Base-by-base conservation (phyloP, 495 filamentous ascomycete genomes). In the Xylaria venustula region DNA sequence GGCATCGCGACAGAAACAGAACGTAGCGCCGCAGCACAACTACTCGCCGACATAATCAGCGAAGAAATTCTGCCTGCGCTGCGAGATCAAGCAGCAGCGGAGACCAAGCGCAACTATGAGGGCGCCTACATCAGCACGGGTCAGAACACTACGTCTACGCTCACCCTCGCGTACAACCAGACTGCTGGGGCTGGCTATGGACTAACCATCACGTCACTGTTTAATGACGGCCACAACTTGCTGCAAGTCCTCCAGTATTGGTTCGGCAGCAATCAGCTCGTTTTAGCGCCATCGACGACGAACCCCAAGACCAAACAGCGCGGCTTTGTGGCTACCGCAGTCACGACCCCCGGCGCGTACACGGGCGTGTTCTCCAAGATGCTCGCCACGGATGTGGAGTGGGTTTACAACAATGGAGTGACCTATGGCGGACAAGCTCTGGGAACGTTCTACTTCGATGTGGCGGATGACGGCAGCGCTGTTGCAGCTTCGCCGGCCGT, bases 201-300 rank as follows among this genome's bases (percentile, higher is more conserved):
- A 6, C 58, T 79, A 19, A 61, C 64, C 2, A 63, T 79, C 26
- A 47, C 66, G 15, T 42, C 54, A 7, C 77, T 71, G 67, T 63
- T 77, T 25, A 75, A 70, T 46, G 74, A 79, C 51, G 73, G 76
- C 17, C 75, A 72, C 32, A 61, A 74, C 37, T 58, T 72, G 23
- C 54, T 77, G 14, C 34, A 64, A 22, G 47, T 19, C 19, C 46
- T 58, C 34, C 42, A 17, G 46, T 52, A 6, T 25, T 46, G 26
- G 26, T 19, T 28, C 19, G 60, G 36, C 8, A 60, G 32, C 20
- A 63, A 49, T n/a, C 52, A 55, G 11, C 52, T 55, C 12, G 36
- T 73, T 37, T 62, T 76, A n/a, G 54, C 72, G 25, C 73, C 74
- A n/a, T 65, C 72, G 11, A 68, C 71, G 34, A 19, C 37, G 1